Evolutionary conservation across 306 rosid species (phyloP).

Genomic region (Quercus aquifolioides): DNA sequence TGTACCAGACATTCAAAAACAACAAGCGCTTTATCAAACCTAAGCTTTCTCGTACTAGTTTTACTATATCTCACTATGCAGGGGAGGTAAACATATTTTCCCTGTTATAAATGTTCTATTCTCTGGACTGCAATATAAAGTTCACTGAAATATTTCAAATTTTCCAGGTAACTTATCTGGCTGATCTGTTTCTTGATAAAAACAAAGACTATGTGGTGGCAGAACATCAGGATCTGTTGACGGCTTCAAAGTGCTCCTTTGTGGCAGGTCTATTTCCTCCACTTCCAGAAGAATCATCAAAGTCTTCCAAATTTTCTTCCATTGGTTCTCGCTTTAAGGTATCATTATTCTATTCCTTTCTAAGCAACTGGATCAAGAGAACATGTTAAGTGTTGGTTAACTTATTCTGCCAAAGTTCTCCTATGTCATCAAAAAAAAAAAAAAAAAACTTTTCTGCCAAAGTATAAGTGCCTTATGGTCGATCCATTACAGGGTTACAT

Average conservation of each 20-base stretch:
- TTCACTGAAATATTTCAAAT: slow-evolving; percentile 14
- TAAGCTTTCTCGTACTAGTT: slow-evolving; percentile 97
- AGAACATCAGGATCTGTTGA: slow-evolving; percentile 90
- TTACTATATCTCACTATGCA: slow-evolving; percentile 90
- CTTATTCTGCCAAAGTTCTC: not conserved
- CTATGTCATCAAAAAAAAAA: too few species aligned
- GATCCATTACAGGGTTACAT: not conserved
- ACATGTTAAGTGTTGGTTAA: not conserved
- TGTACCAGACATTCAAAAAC: slow-evolving; percentile 94
- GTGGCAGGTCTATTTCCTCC: slow-evolving; percentile 87
- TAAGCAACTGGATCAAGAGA: not conserved
- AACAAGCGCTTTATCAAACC: slow-evolving; percentile 98
- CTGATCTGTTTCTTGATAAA: slow-evolving; percentile 95
- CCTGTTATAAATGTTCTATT: slow-evolving; percentile 22
- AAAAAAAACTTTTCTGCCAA: not conserved
- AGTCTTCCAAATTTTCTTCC: slow-evolving; percentile 94
- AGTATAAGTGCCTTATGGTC: not conserved
- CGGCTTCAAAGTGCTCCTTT: slow-evolving; percentile 83
- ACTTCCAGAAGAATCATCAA: slow-evolving; percentile 83
- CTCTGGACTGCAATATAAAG: slow-evolving; percentile 12
- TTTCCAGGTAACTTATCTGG: slow-evolving; percentile 82
- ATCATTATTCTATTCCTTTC: not conserved
- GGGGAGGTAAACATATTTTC: slow-evolving; percentile 76
- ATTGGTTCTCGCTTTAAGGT: slow-evolving; percentile 99
- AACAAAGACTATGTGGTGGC: slow-evolving; percentile 99